These are phyloP conservation scores for Hypoxylon sp. DNA, from an alignment of 2,329 filamentous ascomycete species.

Conservation along the genomic window DNA sequence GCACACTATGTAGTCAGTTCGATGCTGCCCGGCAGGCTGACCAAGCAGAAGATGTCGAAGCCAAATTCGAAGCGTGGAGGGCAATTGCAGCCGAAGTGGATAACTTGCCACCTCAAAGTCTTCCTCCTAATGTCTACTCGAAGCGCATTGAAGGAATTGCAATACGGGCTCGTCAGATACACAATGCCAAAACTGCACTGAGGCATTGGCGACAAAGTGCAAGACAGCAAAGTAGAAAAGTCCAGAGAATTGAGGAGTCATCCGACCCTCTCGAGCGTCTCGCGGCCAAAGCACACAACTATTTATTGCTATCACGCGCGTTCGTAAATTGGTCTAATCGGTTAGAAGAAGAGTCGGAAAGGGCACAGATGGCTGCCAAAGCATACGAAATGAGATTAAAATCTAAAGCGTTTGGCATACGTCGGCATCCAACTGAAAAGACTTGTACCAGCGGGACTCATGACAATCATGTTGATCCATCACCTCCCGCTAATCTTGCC, in stretches of 20 bases:
- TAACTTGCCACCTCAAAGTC: constrained; percentile 38
- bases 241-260: constrained; percentile 43
- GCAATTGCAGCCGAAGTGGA: constrained; percentile 46
- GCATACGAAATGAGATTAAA: constrained; percentile 54
- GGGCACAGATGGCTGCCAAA: constrained; percentile 50
- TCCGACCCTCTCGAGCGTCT: constrained; percentile 50
- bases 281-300: constrained; percentile 50
- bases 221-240: constrained; percentile 40
- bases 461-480: constrained; percentile 8
- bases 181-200: constrained; percentile 47
- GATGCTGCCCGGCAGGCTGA: constrained; percentile 49
- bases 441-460: background rate
- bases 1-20: constrained; percentile 46
- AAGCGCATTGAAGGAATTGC: constrained; percentile 53
- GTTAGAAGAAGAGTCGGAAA: constrained; percentile 51
- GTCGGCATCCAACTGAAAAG: constrained; percentile 14
- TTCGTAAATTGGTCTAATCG: constrained; percentile 54
- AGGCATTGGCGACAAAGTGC: constrained; percentile 48
- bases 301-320: constrained; percentile 52
- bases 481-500: constrained; percentile 6
- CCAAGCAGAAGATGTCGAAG: constrained; percentile 43
- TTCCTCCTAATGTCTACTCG: constrained; percentile 52
- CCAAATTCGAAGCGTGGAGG: constrained; percentile 51
- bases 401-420: constrained; percentile 50
- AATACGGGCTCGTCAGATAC: constrained; percentile 51